Base-by-base conservation (phyloP, 1,139 yeast genomes). In the Arxiozyma telluris region DNA sequence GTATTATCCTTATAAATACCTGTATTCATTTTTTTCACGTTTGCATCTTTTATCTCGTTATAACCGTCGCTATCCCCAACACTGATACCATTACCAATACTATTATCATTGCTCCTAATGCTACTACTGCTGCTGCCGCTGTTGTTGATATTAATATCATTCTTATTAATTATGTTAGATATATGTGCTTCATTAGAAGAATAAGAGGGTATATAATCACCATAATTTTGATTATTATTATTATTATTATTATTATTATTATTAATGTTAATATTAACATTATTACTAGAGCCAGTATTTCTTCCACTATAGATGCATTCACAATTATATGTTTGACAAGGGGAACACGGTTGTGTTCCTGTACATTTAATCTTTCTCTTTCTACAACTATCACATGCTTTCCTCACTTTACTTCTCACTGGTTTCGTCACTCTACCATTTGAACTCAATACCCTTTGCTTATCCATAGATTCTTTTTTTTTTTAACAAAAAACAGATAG, bases 301-400 rank as follows among this genome's bases (percentile, higher is more conserved):
- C 47, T 47, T 17, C 41, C 47, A 11, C 55, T 48, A 50, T 50
- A 59, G 12, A 62, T 52, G 53, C 71, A 68, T 1, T 58, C 62
- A 52, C 71, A 66, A 21, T 57, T 57, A 52, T 66, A 67, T 18
- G 64, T 62, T 27, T 61, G 59, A 55, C 72, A 69, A n/a, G 63
- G 62, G 17, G 60, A 55, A 55, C 72, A 69, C 17, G 72, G 72
- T 27, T 58, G 58, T n/a, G 56, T 55, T 12, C 86, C 87, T 55
- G 82, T 82, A 66, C 87, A 82, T 61, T 80, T 80, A 56, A 82
- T 82, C 63, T 82, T 81, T 56, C 82, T 78, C 58, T 75, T 77
- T 27, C 85, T 71, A 61, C 87, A 82, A 53, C 76, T 79, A 61
- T 81, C 84, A 62, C 87, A 82, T 4, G 85, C 86, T 55, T 81